Conservation (phyloP, 2,329 filamentous ascomycete genomes). For the Fusarium secorum region DNA sequence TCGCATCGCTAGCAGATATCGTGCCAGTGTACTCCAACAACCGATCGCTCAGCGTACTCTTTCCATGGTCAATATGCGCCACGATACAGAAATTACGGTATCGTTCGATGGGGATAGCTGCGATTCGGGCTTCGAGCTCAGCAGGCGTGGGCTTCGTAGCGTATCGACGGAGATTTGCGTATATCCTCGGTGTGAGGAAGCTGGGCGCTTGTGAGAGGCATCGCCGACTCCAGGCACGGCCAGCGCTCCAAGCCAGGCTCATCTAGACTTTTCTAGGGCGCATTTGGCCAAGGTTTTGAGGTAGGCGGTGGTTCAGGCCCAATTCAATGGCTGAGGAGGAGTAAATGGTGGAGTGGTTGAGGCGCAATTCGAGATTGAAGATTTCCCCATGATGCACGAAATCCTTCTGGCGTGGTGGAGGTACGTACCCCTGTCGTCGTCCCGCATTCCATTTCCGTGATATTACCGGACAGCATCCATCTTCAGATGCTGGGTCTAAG, state of each 20-base stretch:
- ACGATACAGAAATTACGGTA: slow-evolving; percentile 98
- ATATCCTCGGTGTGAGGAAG: background rate
- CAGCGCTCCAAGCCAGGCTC: slow-evolving; percentile 49
- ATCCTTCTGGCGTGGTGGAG: slow-evolving; percentile 16
- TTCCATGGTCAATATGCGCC: slow-evolving; percentile 98
- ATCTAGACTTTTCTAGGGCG: slow-evolving; percentile 41
- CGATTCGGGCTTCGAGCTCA: slow-evolving; percentile 62
- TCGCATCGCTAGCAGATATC: slow-evolving; percentile 78
- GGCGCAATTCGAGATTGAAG: slow-evolving; percentile 9
- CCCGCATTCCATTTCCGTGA: background rate
- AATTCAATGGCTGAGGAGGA: slow-evolving; percentile 7
- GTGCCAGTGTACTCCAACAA: slow-evolving; percentile 94
- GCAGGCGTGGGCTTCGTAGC: slow-evolving; percentile 44
- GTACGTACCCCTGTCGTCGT: slow-evolving; percentile 19
- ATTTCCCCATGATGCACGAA: slow-evolving; percentile 29
- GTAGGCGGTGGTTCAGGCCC: background rate
- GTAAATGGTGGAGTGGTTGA: background rate
- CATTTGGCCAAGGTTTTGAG: slow-evolving; percentile 29
- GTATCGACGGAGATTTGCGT: slow-evolving; percentile 6
- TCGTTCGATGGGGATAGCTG: slow-evolving; percentile 78
- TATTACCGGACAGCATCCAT: background rate
- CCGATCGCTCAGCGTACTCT: slow-evolving; percentile 92
- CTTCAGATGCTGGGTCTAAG: background rate
- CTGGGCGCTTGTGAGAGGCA: slow-evolving; percentile 37
- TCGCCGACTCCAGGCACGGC: slow-evolving; percentile 50